Conservation (phyloP, 768 basidiomycete genomes). For the Leccinum variicolor region DNA sequence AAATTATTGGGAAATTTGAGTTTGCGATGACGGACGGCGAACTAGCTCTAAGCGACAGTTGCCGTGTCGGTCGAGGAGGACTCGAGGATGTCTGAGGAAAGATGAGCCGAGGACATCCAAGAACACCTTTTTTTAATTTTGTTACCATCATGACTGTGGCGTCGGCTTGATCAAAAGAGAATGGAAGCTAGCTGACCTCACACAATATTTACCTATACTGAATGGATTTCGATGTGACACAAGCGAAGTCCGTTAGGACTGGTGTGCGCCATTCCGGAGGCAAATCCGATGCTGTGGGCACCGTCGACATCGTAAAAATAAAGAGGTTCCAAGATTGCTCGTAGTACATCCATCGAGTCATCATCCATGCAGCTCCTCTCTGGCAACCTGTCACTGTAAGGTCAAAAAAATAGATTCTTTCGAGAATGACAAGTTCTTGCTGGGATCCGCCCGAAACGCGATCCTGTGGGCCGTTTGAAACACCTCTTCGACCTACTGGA, state of each 20-base stretch:
- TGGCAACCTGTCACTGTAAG: slow-evolving; percentile 16
- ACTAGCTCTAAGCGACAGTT: too few species aligned
- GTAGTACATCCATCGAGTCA: not conserved
- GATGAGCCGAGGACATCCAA: not conserved
- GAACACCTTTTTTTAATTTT: not conserved
- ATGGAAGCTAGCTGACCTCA: not conserved
- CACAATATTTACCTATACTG: not conserved
- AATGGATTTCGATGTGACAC: too few species aligned
- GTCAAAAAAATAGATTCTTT: slow-evolving; percentile 52
- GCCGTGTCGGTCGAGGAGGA: too few species aligned
- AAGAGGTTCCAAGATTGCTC: not conserved
- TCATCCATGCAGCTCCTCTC: slow-evolving; percentile 35
- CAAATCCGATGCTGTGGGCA: too few species aligned
- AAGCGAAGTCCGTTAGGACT: too few species aligned
- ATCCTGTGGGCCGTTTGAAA: slow-evolving; percentile 38
- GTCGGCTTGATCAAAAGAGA: not conserved
- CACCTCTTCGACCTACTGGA: slow-evolving; percentile 51
- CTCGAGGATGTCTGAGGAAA: too few species aligned
- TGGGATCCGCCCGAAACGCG: not conserved
- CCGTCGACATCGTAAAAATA: not conserved
- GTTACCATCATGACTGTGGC: not conserved
- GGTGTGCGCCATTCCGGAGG: too few species aligned
- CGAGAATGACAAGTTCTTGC: slow-evolving; percentile 8
- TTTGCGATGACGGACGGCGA: too few species aligned
- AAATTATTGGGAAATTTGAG: slow-evolving; percentile 52